These are phyloP conservation scores for Mallotus japonicus DNA, from an alignment of 441 rosid species.

Conservation along the genomic window DNA sequence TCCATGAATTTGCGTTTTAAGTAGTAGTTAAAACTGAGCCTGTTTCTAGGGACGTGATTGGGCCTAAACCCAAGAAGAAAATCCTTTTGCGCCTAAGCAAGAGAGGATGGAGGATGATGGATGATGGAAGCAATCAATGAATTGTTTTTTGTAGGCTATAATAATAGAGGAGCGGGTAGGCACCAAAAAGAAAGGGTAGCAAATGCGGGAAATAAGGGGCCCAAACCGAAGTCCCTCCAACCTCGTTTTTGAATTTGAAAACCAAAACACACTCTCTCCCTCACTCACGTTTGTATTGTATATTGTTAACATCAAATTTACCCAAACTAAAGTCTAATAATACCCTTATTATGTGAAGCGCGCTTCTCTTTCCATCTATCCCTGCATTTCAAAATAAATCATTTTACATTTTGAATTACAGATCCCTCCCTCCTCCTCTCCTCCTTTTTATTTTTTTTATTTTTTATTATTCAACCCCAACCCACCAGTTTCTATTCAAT, in stretches of 20 bases:
- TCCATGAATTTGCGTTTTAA: too few species aligned
- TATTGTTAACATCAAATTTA: neutral
- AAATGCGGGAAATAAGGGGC: neutral
- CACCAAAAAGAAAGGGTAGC: neutral
- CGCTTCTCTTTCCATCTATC: constrained; percentile 17
- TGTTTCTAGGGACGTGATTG: too few species aligned
- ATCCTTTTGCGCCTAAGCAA: too few species aligned
- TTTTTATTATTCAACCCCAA: constrained; percentile 1
- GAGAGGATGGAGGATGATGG: too few species aligned
- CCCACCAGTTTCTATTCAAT: neutral
- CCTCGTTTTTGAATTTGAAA: constrained; percentile 24
- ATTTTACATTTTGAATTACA: neutral
- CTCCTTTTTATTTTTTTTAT: too few species aligned
- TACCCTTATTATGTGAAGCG: neutral
- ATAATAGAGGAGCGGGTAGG: neutral
- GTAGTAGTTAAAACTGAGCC: too few species aligned
- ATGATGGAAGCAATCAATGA: too few species aligned
- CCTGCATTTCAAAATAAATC: constrained; percentile 7
- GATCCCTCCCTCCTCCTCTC: neutral
- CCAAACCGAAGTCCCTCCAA: constrained; percentile 21
- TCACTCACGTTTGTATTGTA: neutral
- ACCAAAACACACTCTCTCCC: neutral
- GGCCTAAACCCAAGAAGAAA: neutral
- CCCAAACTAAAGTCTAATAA: neutral
- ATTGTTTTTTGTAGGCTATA: neutral